Conservation (phyloP, 352 stramenopile genomes). For the Phytophthora chlamydospora region DNA sequence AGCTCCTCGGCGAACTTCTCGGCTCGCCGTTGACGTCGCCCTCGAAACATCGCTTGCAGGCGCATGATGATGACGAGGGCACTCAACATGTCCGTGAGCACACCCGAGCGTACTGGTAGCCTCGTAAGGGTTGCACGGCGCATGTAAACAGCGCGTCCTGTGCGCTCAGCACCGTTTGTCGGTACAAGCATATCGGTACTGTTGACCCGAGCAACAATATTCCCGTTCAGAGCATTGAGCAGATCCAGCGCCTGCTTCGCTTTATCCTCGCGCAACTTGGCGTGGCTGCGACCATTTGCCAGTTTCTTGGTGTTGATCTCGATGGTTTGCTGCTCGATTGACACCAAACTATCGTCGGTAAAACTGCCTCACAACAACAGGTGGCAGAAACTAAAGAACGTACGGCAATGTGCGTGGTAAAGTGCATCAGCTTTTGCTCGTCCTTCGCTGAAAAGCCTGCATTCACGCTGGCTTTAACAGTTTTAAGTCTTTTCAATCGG, state of each 20-base stretch:
- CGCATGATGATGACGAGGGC: constrained; percentile 33
- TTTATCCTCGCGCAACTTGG: constrained; percentile 52
- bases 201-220: constrained; percentile 21
- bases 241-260: constrained; percentile 58
- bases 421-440: constrained; percentile 70
- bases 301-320: constrained; percentile 57
- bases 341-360: constrained; percentile 3
- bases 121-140: constrained; percentile 15
- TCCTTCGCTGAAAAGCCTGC: constrained; percentile 64
- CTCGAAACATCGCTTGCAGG: constrained; percentile 46
- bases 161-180: not conserved
- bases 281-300: constrained; percentile 36
- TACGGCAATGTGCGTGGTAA: constrained; percentile 62
- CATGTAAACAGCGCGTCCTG: constrained; percentile 1
- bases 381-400: not conserved
- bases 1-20: constrained; percentile 39
- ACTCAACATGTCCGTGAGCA: constrained; percentile 26
- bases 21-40: constrained; percentile 28
- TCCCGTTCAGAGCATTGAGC: constrained; percentile 62
- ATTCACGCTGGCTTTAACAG: constrained; percentile 27
- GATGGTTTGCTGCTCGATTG: constrained; percentile 44
- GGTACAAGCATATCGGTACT: constrained; percentile 15
- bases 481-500: constrained; percentile 40
- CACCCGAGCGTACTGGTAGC: constrained; percentile 2
- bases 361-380: not conserved